Evolutionary conservation across 164 flowering plant genomes (phyloP), one percentile per base, ranked within the genome.

Genomic region (Annona squamosa): DNA sequence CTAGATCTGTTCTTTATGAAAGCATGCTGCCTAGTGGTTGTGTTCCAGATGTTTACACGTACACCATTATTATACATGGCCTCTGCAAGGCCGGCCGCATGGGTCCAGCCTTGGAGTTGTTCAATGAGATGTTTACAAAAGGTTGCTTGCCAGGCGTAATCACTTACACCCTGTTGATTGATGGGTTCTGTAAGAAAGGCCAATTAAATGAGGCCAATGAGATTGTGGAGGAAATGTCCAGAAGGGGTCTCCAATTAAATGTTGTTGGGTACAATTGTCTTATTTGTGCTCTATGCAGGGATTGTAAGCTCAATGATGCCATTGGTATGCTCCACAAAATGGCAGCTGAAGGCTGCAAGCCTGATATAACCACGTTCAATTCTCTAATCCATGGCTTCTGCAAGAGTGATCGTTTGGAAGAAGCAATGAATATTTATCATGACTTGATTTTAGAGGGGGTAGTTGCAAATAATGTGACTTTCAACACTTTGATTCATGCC

Each of bases 361-460:
- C 92, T 48, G 98, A 95, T 71, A 74, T 89, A 56, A 85, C 74
- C 75, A 95, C 99, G 45, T 91, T 88, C 75, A 95, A 91, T 82
- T 83, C 95, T 71, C 70, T 95, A 48, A 93, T 95, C 61, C 72
- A 65, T 77, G 98, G 97, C 26, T 75, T 90, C 5, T 89, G 94
- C 85, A 82, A 79, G 72, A 82, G 65, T 71, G 83, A 87, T 70
- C 74, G 71, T 67, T 78, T 95, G 81, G 89, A 90, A 63, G 91
- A 87, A 63, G 97, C 97, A 13, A 63, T 87, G 63, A 71, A 70
- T 18, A 63, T 95, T 72, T 87, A 80, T 71, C 82, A 72, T 44
- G 90, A 93, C 77, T 89, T 93, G 98, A 63, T 90, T 26, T 67
- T 83, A 72, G 90, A 90, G 66, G 98, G 99, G 75, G 90, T 88